A percentile compares a stretch with the other conserved stretches of the same genome.
These are phyloP conservation scores for Durio zibethinus DNA, from an alignment of 345 rosid genomes.

Conservation along the genomic window DNA sequence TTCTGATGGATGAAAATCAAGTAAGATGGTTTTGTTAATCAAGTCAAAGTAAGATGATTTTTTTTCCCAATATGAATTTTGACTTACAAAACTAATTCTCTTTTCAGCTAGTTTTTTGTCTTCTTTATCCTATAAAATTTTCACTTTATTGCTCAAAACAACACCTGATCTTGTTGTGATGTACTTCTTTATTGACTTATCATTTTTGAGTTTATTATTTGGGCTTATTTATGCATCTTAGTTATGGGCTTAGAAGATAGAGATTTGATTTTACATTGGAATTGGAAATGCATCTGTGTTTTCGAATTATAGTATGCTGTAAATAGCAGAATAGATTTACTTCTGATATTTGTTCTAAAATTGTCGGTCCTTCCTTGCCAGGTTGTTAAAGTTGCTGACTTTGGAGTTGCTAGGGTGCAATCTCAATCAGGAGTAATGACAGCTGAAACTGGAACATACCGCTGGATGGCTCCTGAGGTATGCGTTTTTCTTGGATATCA, in stretches of 20 bases:
- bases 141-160: neutral
- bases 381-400: constrained; percentile 98
- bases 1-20: constrained; percentile 96
- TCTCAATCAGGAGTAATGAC: constrained; percentile 92
- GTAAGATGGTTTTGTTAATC: constrained; percentile 41
- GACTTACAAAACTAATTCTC: neutral
- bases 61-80: neutral
- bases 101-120: neutral
- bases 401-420: constrained; percentile 97
- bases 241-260: neutral
- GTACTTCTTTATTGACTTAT: neutral
- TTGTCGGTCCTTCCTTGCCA: constrained; percentile 22
- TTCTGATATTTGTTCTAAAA: constrained; percentile 11
- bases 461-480: constrained; percentile 99
- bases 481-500: constrained; percentile 16
- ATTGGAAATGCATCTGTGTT: neutral
- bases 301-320: neutral
- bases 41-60: neutral
- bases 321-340: neutral
- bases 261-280: neutral
- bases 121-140: neutral
- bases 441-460: constrained; percentile 97
- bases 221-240: neutral
- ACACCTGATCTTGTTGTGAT: neutral
- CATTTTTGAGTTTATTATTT: neutral